Conservation (phyloP, 75 land plant genomes). For the Selaginella moellendorffii region DNA sequence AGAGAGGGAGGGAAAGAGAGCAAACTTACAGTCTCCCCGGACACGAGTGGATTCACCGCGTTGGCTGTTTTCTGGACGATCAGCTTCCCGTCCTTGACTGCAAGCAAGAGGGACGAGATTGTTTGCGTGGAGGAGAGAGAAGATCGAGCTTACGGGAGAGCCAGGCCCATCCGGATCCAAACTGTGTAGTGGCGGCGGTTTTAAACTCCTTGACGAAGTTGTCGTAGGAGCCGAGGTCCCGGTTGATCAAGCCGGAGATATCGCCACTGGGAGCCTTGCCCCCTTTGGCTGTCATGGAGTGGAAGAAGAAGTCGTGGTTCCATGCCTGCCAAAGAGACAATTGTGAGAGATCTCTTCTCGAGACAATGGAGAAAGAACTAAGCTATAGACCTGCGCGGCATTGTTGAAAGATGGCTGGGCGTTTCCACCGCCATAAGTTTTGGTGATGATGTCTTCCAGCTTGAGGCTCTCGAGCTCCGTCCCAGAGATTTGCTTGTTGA, state of each 20-base stretch:
- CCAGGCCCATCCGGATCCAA: constrained; percentile 99
- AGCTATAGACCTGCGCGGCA: constrained; percentile 68
- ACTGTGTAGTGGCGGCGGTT: constrained; percentile 56
- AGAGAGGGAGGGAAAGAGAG: not conserved
- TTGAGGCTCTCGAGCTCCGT: constrained; percentile 41
- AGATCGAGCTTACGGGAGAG: constrained; percentile 51
- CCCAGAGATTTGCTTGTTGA: constrained; percentile 55
- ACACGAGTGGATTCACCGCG: constrained; percentile 79
- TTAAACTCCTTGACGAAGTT: constrained; percentile 48
- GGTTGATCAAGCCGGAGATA: constrained; percentile 42
- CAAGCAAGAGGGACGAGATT: no score
- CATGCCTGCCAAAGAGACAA: constrained; percentile 37
- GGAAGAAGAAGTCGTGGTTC: constrained; percentile 89
- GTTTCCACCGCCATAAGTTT: constrained; percentile 69
- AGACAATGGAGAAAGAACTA: no score
- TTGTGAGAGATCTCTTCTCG: not conserved
- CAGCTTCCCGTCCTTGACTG: constrained; percentile 70
- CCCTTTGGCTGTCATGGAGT: constrained; percentile 65
- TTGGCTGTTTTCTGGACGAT: constrained; percentile 57
- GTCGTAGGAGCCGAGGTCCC: constrained; percentile 73
- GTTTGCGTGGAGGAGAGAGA: not conserved
- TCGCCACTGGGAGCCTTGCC: constrained; percentile 62
- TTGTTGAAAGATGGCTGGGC: constrained; percentile 57
- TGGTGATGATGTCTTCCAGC: constrained; percentile 42
- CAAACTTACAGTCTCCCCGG: constrained; percentile 69